Percentiles rank a stretch among this genome's conserved stretches.
phyloP scores from a whole-genome alignment of 2,329 filamentous ascomycete genomes.

The Karstenula rhodostoma region DNA sequence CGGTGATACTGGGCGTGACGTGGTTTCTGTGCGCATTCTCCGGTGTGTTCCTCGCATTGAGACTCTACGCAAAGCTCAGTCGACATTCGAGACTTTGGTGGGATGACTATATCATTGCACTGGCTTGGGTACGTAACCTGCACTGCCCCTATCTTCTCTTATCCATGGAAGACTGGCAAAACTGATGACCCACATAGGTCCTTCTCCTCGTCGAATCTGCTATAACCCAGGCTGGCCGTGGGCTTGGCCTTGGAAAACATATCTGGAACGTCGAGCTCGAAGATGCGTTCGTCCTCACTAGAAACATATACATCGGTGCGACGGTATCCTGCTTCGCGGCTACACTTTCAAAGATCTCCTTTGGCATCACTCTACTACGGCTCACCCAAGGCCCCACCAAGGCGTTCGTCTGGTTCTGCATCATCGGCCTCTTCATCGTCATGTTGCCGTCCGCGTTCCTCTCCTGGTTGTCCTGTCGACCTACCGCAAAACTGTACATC shows the following conservation, averaged over 20 bases:
- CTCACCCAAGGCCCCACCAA: conserved; percentile 25
- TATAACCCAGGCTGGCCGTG: conserved; percentile 30
- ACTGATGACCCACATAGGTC: conserved; percentile 19
- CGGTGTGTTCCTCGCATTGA: conserved; percentile 31
- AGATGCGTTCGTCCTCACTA: conserved; percentile 25
- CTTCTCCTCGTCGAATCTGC: conserved; percentile 31
- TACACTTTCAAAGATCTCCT: conserved; percentile 38
- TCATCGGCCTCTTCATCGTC: conserved; percentile 33
- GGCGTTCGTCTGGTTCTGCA: conserved; percentile 35
- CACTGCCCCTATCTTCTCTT: neutral
- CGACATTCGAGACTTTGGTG: conserved; percentile 38
- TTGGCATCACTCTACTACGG: conserved; percentile 38
- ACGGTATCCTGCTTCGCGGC: conserved; percentile 37
- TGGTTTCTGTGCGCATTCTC: conserved; percentile 34
- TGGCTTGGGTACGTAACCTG: conserved; percentile 30
- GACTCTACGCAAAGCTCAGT: conserved; percentile 39
- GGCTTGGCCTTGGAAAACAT: conserved; percentile 36
- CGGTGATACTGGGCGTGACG: conserved; percentile 34
- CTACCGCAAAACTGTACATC: conserved; percentile 30
- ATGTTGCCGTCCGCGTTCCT: conserved; percentile 36
- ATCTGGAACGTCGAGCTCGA: conserved; percentile 24
- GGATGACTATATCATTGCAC: conserved; percentile 40
- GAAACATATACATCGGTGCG: conserved; percentile 27
- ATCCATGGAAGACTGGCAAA: neutral
- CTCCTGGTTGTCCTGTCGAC: conserved; percentile 32